Base-by-base conservation (phyloP, 345 rosid genomes). In the Carallia pectinifolia region DNA sequence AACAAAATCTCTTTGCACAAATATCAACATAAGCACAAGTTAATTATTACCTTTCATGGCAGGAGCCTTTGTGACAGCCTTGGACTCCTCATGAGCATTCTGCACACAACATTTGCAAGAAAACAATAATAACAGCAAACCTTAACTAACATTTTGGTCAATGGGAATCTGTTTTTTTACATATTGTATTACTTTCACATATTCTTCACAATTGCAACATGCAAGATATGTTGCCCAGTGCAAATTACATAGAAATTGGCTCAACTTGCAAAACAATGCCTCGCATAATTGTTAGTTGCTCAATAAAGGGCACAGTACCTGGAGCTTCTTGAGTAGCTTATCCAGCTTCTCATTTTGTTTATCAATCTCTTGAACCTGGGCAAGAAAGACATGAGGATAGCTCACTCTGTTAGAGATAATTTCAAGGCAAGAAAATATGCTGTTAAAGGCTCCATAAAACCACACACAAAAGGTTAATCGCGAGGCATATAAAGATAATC, bases 301-400 rank as follows among this genome's bases (percentile, higher is more conserved):
- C 33, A 23, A 27, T 13, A 19, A 27, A 27, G 13, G 13, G 16
- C 15, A 9, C 13, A 56, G 58, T 77, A 91, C 98, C 97, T 92
- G 99, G 64, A 95, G 97, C 84, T 85, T 91, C 81, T 70, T 86
- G 61, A 91, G 97, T 72, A 86, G 84, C 80, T 79, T 86, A 56
- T 91, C 90, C 73, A 95, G 85, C 86, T 89, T 89, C 80, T 85
- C 97, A 68, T 83, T 81, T 83, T 87, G 93, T 80, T 82, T 89
- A 48, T 95, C 97, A 58, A 95, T 89, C 38, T 90, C 97, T 78
- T 92, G 87, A 75, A 95, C 91, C 99, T 95, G 78, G 58, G 56
- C 55, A 74, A 77, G 31, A 54, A 64, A 62, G 65, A 53, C 40
- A 15, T 29, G 50, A 6, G 12, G 39, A 61, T 10, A 12, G 15